phyloP scores from a whole-genome alignment of 2,329 filamentous ascomycete genomes.

The Chrysosporium queenslandicum region DNA sequence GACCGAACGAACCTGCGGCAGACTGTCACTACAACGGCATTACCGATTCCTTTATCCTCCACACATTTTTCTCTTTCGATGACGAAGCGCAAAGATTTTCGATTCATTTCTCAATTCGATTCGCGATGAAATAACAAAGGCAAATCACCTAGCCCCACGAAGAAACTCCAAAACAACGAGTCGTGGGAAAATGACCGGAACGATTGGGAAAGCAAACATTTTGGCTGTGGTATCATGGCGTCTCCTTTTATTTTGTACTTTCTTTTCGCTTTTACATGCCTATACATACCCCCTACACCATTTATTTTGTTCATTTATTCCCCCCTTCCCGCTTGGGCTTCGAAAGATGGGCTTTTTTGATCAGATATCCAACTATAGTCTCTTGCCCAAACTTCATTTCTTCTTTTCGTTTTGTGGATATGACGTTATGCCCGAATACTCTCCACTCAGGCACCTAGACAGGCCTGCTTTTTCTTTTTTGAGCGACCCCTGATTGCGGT shows the following conservation, averaged over 20 bases:
- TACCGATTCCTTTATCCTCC: background rate
- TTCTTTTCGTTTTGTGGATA: slow-evolving; percentile 14
- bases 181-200: background rate
- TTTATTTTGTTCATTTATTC: background rate
- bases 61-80: background rate
- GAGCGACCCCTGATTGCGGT: slow-evolving; percentile 8
- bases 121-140: slow-evolving; percentile 3
- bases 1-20: slow-evolving; percentile 3
- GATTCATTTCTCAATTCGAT: background rate
- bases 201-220: background rate
- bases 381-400: slow-evolving; percentile 5
- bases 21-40: background rate
- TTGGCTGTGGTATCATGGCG: background rate
- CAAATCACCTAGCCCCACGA: background rate
- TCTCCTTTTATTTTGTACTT: background rate
- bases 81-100: background rate
- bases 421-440: slow-evolving; percentile 11
- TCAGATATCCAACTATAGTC: slow-evolving; percentile 3
- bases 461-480: slow-evolving; percentile 13
- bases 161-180: background rate
- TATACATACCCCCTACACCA: slow-evolving; percentile 4
- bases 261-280: background rate
- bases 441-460: slow-evolving; percentile 14
- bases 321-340: background rate
- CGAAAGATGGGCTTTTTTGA: background rate